Evolutionary conservation across 176 grass and related monocot genomes (phyloP), one percentile per base, ranked within the genome.

Genomic region (Elymus sibiricus): DNA sequence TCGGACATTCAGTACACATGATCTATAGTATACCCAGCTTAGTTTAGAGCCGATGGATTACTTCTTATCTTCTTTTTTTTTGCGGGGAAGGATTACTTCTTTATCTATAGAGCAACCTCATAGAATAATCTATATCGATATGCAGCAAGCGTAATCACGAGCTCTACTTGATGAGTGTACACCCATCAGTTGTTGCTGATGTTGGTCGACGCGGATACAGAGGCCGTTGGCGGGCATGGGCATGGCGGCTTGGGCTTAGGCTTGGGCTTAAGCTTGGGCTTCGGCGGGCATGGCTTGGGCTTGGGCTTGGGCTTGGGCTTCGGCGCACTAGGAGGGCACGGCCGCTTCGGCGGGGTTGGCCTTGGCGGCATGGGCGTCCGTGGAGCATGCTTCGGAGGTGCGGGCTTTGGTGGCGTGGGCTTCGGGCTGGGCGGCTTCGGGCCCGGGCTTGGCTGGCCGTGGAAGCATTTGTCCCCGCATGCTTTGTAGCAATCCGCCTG

Each of bases 391-490:
- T 0, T 22, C 5, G 78, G 8, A 15, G 74, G 47, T 49, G 0
- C 7, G 21, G 68, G 68, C 22, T 19, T 27, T 10, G 44, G 21
- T 6, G 68, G 27, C 42, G 21, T 25, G 21, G 43, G 43, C 11
- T 49, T 49, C 14, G 46, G 46, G 46, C 46, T 49, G 14, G 46
- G 46, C 1, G 46, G 46, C 49, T 53, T 53, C 16, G 49, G 69
- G 49, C 49, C 49, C 49, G 49, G 49, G 49, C 6, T 53, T 0
- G 49, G 49, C 49, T 62, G 35, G 1, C 64, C 25, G 40, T 72
- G 79, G 64, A 65, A 86, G 84, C 84, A 90, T 10, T 42, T 79
- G 16, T 60, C 1, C 66, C 80, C 66, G 80, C 84, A 90, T 27
- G 4, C 28, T 17, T 65, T 65, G 75, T 74, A 74, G 75, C 84